Evolutionary conservation across 1,284 basidiomycete genomes (phyloP).

Genomic region (Ceratobasidium sp.): DNA sequence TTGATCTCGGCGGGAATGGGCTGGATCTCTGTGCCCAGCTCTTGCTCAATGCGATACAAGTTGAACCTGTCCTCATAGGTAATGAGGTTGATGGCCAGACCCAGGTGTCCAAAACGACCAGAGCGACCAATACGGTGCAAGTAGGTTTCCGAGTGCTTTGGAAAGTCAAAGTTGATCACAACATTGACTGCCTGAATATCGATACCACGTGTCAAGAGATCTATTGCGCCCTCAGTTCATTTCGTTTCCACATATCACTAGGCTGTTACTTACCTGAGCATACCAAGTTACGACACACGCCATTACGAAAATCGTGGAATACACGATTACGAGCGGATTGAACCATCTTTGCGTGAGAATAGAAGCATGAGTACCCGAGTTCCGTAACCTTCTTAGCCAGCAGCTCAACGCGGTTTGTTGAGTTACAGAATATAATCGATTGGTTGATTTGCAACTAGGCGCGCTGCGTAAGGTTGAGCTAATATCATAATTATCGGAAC

Average conservation of each 20-base stretch:
- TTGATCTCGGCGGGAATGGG: conserved; percentile 93
- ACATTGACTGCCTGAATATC: conserved; percentile 99
- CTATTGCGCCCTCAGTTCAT: conserved; percentile 53
- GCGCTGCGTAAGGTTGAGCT: conserved; percentile 37
- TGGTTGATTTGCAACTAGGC: conserved; percentile 98
- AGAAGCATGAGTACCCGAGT: conserved; percentile 99
- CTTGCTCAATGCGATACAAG: conserved; percentile 96
- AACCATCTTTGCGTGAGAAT: conserved; percentile 99
- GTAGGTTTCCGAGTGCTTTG: conserved; percentile 98
- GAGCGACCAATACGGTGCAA: conserved; percentile 97
- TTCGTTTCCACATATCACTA: background rate
- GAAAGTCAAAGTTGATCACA: conserved; percentile 99
- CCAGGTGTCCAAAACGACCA: conserved; percentile 95
- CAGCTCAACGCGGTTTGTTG: conserved; percentile 98
- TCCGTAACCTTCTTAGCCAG: conserved; percentile 99
- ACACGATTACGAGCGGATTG: conserved; percentile 98
- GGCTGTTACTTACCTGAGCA: conserved; percentile 65
- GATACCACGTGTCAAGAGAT: conserved; percentile 97
- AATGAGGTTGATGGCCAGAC: conserved; percentile 94
- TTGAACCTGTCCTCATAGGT: conserved; percentile 98
- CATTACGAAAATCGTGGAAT: conserved; percentile 99
- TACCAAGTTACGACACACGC: conserved; percentile 96
- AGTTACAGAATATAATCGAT: conserved; percentile 99
- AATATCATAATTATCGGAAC: conserved; percentile 43
- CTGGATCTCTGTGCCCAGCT: conserved; percentile 96